A percentile compares a stretch with the other conserved stretches of the same genome.
These are phyloP conservation scores for Pseudogymnoascus sp. DNA, from an alignment of 2,329 filamentous ascomycete species.

Conservation along the genomic window DNA sequence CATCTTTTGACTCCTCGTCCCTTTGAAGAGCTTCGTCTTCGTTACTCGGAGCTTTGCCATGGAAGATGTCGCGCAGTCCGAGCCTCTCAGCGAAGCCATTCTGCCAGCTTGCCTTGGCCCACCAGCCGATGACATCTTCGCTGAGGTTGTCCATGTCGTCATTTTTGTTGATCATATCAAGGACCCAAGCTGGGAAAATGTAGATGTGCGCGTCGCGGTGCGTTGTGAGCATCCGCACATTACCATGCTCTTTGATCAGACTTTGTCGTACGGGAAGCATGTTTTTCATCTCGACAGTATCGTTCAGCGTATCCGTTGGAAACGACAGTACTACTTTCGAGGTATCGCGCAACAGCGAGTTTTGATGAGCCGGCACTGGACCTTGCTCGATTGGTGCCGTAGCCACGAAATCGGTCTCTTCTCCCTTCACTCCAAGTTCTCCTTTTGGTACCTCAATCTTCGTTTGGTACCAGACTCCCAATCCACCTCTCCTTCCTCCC, in stretches of 20 bases:
- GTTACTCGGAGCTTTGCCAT: conserved; percentile 33
- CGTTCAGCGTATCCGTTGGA: conserved; percentile 82
- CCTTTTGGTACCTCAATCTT: conserved; percentile 39
- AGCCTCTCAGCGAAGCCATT: conserved; percentile 70
- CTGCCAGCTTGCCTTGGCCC: conserved; percentile 93
- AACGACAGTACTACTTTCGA: conserved; percentile 79
- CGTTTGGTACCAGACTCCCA: conserved; percentile 88
- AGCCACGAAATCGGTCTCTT: conserved; percentile 88
- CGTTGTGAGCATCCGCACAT: conserved; percentile 70
- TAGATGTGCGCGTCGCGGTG: conserved; percentile 92
- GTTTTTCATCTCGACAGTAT: conserved; percentile 68
- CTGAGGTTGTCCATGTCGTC: conserved; percentile 78
- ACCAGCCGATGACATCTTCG: conserved; percentile 89
- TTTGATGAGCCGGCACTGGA: conserved; percentile 48
- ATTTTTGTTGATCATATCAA: conserved; percentile 73
- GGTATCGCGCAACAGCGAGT: conserved; percentile 57
- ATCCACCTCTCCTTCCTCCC: conserved; percentile 61
- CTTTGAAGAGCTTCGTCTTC: conserved; percentile 27
- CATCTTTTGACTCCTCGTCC: conserved; percentile 21
- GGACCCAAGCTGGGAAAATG: conserved; percentile 83
- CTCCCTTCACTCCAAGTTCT: conserved; percentile 70
- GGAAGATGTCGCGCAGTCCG: conserved; percentile 58
- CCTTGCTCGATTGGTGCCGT: conserved; percentile 58
- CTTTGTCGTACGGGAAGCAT: conserved; percentile 66
- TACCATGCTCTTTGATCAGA: conserved; percentile 64